A percentile compares a stretch with the other conserved stretches of the same genome.
Conservation (phyloP, 2,329 filamentous ascomycete genomes). For the Pseudocercospora eumusae region DNA sequence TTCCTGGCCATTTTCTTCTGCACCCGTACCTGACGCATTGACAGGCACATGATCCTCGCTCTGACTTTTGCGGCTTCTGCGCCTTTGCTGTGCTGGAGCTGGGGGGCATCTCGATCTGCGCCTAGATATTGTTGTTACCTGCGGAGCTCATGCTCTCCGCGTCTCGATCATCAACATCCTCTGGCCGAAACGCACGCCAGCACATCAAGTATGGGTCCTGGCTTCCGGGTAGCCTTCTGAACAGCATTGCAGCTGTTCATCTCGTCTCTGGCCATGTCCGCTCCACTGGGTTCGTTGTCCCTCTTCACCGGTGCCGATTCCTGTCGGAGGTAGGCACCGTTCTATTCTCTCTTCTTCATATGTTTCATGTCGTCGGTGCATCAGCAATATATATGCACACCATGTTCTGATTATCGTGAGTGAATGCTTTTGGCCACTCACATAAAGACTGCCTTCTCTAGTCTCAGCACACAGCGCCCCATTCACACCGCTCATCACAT, state of each 20-base stretch:
- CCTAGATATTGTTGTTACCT: conserved; percentile 35
- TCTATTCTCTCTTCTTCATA: conserved; percentile 23
- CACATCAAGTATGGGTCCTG: conserved; percentile 69
- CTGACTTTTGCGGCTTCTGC: conserved; percentile 23
- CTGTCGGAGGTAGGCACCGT: conserved; percentile 30
- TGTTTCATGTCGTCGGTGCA: conserved; percentile 20
- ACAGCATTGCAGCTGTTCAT: conserved; percentile 33
- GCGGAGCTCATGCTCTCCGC: conserved; percentile 38
- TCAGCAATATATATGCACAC: conserved; percentile 24
- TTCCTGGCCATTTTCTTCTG: conserved; percentile 14
- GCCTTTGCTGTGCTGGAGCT: conserved; percentile 11
- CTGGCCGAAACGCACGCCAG: conserved; percentile 84
- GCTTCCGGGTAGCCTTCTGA: conserved; percentile 34
- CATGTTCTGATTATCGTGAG: conserved; percentile 21
- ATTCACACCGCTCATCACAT: conserved; percentile 19
- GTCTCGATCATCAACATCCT: conserved; percentile 49
- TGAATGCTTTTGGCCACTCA: conserved; percentile 30
- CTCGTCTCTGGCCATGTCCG: conserved; percentile 28
- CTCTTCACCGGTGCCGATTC: conserved; percentile 33
- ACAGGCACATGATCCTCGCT: conserved; percentile 28
- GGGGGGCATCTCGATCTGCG: conserved; percentile 37
- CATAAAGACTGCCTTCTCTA: conserved; percentile 23
- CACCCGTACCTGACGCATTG: conserved; percentile 28
- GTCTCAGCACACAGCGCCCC: conserved; percentile 20
- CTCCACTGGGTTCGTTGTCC: conserved; percentile 27